A percentile compares a stretch with the other conserved stretches of the same genome.
These are phyloP conservation scores for Chlorella variabilis DNA, from an alignment of 163 green algal genomes.

Conservation along the genomic window DNA sequence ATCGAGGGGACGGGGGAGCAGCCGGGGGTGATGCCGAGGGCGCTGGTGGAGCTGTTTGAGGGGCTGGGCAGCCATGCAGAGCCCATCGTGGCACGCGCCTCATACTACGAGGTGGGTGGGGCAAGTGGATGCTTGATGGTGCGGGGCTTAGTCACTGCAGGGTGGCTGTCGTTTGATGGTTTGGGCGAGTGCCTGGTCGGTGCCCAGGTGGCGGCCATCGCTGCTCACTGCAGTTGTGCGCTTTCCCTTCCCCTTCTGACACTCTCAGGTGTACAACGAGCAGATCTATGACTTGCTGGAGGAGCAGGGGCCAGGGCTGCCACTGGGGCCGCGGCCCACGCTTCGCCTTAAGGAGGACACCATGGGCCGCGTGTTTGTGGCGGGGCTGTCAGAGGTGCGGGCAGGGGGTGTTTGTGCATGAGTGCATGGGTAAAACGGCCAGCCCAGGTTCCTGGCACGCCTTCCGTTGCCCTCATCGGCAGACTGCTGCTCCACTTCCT, in stretches of 20 bases:
- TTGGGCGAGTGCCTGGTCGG: no score
- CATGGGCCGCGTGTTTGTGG: constrained; percentile 63
- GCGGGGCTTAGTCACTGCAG: no score
- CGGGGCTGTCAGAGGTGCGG: constrained; percentile 50
- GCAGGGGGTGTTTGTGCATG: no score
- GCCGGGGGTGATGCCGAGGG: constrained; percentile 71
- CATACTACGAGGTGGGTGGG: constrained; percentile 50
- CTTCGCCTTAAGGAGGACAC: constrained; percentile 72
- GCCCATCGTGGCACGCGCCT: constrained; percentile 33
- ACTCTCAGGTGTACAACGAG: constrained; percentile 84
- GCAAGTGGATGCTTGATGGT: neutral
- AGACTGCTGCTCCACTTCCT: neutral
- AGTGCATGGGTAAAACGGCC: no score
- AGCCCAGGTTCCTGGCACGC: no score
- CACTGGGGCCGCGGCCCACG: constrained; percentile 37
- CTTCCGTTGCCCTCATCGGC: no score
- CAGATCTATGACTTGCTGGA: constrained; percentile 79
- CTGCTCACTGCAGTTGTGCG: no score
- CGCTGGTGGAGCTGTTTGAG: constrained; percentile 69
- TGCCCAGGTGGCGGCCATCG: no score
- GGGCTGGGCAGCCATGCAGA: constrained; percentile 38
- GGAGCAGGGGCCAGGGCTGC: constrained; percentile 8
- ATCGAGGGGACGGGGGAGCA: constrained; percentile 71
- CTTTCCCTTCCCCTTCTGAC: neutral
- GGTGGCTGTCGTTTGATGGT: no score